Percentiles rank a stretch among this genome's conserved stretches.
phyloP scores from a whole-genome alignment of 495 filamentous ascomycete genomes.

The Ramalina intermedia region DNA sequence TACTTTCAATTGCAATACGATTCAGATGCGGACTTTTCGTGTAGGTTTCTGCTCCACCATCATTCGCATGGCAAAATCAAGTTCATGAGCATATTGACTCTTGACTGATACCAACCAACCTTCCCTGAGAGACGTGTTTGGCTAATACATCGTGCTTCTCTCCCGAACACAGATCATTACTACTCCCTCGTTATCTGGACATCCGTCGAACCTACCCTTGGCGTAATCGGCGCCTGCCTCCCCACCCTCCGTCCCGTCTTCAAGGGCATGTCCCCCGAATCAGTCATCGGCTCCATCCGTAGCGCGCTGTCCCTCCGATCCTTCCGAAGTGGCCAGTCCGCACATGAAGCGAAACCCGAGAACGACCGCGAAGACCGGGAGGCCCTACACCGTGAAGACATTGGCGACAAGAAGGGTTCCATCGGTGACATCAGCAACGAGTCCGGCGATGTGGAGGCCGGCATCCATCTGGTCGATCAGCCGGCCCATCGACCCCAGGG shows the following conservation, averaged over 20 bases:
- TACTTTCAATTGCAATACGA: conserved; percentile 2
- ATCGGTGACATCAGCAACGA: no score
- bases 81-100: neutral
- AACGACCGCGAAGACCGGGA: neutral
- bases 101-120: neutral
- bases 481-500: neutral
- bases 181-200: conserved; percentile 6
- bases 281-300: conserved; percentile 36
- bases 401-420: neutral
- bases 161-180: neutral
- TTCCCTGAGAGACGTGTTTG: neutral
- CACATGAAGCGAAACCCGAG: conserved; percentile 5
- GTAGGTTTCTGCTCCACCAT: neutral
- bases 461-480: neutral
- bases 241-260: conserved; percentile 4
- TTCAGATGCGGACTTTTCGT: neutral
- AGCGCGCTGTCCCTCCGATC: conserved; percentile 32
- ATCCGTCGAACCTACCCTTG: conserved; percentile 5
- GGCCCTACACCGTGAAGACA: neutral
- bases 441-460: no score
- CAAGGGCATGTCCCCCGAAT: conserved; percentile 5
- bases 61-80: neutral
- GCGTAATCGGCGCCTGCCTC: conserved; percentile 7
- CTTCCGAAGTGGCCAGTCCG: conserved; percentile 12
- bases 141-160: neutral